phyloP scores from a whole-genome alignment of 2,329 filamentous ascomycete genomes.

The Alternaria consortialis region DNA sequence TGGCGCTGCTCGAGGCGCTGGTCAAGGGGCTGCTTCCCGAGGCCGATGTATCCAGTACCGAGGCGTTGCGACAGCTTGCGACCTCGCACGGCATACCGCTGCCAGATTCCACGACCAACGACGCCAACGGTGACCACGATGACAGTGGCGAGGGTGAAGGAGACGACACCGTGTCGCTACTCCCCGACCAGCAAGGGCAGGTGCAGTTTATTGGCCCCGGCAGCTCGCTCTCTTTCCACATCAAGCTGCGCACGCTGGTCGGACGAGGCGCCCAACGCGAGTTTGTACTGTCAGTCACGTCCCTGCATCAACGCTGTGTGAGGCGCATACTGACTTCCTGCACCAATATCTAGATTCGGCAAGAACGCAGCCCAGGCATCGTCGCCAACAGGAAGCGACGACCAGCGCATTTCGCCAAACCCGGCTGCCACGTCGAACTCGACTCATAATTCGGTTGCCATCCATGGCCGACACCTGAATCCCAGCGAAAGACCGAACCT shows the following conservation, averaged over 20 bases:
- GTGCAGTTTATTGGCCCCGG: conserved; percentile 56
- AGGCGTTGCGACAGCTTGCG: conserved; percentile 54
- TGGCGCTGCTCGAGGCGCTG: conserved; percentile 55
- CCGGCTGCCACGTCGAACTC: conserved; percentile 26
- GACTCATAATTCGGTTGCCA: conserved; percentile 9
- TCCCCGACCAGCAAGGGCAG: conserved; percentile 57
- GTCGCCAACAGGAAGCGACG: conserved; percentile 30
- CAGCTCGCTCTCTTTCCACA: conserved; percentile 55
- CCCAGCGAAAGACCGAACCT: conserved; percentile 31
- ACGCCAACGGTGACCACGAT: conserved; percentile 25
- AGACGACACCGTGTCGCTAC: conserved; percentile 48
- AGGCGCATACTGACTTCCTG: neutral
- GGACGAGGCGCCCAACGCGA: conserved; percentile 44
- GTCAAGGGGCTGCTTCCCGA: conserved; percentile 57
- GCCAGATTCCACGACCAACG: conserved; percentile 37
- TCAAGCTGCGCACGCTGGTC: conserved; percentile 53
- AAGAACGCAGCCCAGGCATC: conserved; percentile 49
- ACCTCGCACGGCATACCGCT: conserved; percentile 53
- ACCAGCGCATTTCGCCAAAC: conserved; percentile 26
- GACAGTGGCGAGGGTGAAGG: conserved; percentile 35
- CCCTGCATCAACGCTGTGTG: neutral
- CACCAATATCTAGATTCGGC: conserved; percentile 41
- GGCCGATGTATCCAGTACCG: conserved; percentile 54
- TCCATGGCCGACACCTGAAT: conserved; percentile 24
- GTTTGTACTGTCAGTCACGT: conserved; percentile 42